phyloP scores from a whole-genome alignment of 352 stramenopile genomes.

The Pythium scleroteichum region DNA sequence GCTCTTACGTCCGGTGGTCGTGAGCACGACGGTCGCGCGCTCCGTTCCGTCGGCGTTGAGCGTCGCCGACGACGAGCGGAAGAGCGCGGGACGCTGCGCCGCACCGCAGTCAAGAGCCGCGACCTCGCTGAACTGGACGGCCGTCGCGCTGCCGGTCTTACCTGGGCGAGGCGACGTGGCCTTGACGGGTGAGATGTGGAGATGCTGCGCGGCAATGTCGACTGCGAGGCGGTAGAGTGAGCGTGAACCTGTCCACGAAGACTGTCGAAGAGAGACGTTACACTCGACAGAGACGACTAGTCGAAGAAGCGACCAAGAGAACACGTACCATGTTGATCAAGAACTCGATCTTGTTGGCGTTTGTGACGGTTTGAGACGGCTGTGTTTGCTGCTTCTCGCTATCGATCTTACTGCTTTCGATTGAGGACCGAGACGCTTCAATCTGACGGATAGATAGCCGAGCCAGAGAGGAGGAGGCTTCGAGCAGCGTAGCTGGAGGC shows the following conservation, averaged over 20 bases:
- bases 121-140: constrained; percentile 40
- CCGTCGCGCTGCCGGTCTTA: constrained; percentile 26
- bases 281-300: not conserved
- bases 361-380: no score
- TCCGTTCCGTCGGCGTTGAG: constrained; percentile 30
- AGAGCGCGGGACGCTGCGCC: constrained; percentile 24
- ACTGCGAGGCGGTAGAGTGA: constrained; percentile 40
- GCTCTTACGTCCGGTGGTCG: constrained; percentile 30
- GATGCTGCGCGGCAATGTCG: constrained; percentile 22
- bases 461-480: constrained; percentile 3
- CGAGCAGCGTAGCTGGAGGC: not conserved
- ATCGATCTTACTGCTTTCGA: constrained; percentile 8
- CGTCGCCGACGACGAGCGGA: constrained; percentile 32
- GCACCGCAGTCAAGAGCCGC: constrained; percentile 33
- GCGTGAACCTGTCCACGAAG: constrained; percentile 47
- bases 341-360: constrained; percentile 26
- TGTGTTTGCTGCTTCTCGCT: constrained; percentile 17
- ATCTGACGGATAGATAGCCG: constrained; percentile 19
- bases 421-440: constrained; percentile 6
- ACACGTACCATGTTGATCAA: constrained; percentile 51
- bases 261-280: constrained; percentile 16
- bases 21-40: constrained; percentile 27
- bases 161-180: constrained; percentile 30
- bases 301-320: not conserved
- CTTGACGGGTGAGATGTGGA: constrained; percentile 37